Evolutionary conservation across 345 rosid species (phyloP).

Genomic region (Salix purpurea): DNA sequence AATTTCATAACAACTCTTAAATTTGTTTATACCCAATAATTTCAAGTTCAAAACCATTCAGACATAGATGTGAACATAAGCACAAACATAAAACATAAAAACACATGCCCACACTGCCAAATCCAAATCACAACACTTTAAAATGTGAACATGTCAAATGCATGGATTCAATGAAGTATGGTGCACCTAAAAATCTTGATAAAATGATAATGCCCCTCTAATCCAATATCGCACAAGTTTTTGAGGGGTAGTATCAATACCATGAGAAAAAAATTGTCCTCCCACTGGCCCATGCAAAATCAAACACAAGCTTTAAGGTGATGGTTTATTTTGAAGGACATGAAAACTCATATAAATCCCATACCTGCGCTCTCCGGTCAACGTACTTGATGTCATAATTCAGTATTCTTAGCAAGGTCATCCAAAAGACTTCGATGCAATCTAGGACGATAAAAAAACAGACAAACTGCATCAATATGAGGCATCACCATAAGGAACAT

Average conservation of each 20-base stretch:
- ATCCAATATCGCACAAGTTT: background rate
- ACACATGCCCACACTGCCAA: background rate
- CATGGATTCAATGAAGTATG: background rate
- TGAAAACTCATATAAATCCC: background rate
- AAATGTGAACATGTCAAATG: background rate
- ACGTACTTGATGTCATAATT: slow-evolving; percentile 51
- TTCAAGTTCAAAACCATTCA: background rate
- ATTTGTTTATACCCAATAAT: background rate
- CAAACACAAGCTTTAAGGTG: background rate
- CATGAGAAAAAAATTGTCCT: background rate
- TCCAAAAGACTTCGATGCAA: slow-evolving; percentile 33
- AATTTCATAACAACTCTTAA: background rate
- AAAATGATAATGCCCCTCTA: background rate
- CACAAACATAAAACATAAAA: background rate
- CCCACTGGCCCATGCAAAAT: background rate
- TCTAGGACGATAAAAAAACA: slow-evolving; percentile 17
- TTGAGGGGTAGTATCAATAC: background rate
- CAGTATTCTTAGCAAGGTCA: slow-evolving; percentile 36
- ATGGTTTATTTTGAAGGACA: background rate
- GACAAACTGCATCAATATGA: slow-evolving; percentile 3
- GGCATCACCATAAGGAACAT: background rate
- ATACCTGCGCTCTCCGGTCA: slow-evolving; percentile 59
- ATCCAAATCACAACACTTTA: background rate
- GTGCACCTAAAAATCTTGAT: background rate
- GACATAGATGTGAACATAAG: background rate